Evolutionary conservation across 2,329 filamentous ascomycete species (phyloP).

Genomic region (Blastomyces parvus): DNA sequence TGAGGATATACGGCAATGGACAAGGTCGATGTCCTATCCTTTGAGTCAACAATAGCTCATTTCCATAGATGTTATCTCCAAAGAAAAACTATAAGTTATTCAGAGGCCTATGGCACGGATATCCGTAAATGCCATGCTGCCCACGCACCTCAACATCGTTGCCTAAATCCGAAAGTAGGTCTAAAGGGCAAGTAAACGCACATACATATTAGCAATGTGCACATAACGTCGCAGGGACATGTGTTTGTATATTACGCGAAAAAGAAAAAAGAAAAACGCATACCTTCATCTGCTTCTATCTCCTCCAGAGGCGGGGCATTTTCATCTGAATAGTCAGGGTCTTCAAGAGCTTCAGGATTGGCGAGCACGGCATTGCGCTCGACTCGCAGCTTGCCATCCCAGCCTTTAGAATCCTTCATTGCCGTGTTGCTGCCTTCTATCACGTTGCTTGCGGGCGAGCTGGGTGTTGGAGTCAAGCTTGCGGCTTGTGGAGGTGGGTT

Average conservation of each 20-base stretch:
- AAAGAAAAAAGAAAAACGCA: conserved; percentile 34
- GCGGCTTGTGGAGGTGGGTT: conserved; percentile 19
- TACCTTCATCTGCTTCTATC: conserved; percentile 74
- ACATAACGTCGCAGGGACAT: neutral
- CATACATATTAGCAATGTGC: neutral
- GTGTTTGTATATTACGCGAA: neutral
- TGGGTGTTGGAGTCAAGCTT: neutral
- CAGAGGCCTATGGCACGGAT: neutral
- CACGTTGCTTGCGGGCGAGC: neutral
- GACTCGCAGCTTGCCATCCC: conserved; percentile 45
- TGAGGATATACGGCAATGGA: conserved; percentile 75
- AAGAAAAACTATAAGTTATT: neutral
- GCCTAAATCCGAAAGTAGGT: conserved; percentile 51
- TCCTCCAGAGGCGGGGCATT: conserved; percentile 59
- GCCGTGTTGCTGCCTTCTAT: conserved; percentile 10
- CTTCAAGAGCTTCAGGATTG: conserved; percentile 74
- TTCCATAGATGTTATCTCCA: neutral
- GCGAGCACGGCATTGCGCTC: conserved; percentile 58
- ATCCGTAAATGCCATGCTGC: neutral
- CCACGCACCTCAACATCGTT: conserved; percentile 42
- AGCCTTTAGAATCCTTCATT: conserved; percentile 38
- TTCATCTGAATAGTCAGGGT: conserved; percentile 74
- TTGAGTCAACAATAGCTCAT: conserved; percentile 21
- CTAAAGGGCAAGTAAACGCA: conserved; percentile 25
- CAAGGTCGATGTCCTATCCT: conserved; percentile 68